Percentiles rank a stretch among this genome's conserved stretches.
Conservation (phyloP, 2,329 filamentous ascomycete species). For the Elsinoe perseae region DNA sequence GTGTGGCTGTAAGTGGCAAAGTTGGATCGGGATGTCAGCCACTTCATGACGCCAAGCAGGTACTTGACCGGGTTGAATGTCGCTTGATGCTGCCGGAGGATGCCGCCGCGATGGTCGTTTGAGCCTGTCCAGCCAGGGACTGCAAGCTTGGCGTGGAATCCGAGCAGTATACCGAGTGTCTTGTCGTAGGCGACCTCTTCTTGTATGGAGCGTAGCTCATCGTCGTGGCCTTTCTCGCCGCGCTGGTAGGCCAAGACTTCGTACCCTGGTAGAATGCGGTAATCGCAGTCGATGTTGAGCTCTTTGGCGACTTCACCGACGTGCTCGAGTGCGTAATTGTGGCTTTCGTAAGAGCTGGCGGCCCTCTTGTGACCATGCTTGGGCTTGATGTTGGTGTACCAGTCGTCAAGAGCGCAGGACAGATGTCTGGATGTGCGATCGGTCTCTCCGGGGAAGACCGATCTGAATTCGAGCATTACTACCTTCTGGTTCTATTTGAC, state of each 20-base stretch:
- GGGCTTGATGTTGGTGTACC: constrained; percentile 44
- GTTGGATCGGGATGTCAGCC: constrained; percentile 44
- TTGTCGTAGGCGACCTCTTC: constrained; percentile 41
- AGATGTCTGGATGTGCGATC: constrained; percentile 50
- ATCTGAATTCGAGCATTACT: constrained; percentile 47
- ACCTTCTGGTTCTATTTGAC: constrained; percentile 45
- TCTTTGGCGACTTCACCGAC: constrained; percentile 44
- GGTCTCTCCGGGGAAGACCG: constrained; percentile 48
- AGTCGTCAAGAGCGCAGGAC: constrained; percentile 48
- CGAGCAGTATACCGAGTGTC: constrained; percentile 38
- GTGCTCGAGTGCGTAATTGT: constrained; percentile 46
- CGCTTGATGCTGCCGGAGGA: constrained; percentile 42
- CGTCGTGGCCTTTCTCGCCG: constrained; percentile 36
- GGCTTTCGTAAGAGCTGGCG: constrained; percentile 45
- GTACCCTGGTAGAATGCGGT: constrained; percentile 44
- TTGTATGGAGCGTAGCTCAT: constrained; percentile 41
- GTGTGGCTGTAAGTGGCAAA: constrained; percentile 49
- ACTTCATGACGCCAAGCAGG: constrained; percentile 45
- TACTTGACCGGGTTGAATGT: constrained; percentile 53
- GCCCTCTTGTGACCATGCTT: constrained; percentile 47
- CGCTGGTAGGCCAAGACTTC: constrained; percentile 44
- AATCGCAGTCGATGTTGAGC: constrained; percentile 50
- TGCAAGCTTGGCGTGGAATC: constrained; percentile 39
- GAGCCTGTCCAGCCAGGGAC: constrained; percentile 47
- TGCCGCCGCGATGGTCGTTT: constrained; percentile 45